Conservation (phyloP, 257 asterid species). For the Verbascum thapsus region DNA sequence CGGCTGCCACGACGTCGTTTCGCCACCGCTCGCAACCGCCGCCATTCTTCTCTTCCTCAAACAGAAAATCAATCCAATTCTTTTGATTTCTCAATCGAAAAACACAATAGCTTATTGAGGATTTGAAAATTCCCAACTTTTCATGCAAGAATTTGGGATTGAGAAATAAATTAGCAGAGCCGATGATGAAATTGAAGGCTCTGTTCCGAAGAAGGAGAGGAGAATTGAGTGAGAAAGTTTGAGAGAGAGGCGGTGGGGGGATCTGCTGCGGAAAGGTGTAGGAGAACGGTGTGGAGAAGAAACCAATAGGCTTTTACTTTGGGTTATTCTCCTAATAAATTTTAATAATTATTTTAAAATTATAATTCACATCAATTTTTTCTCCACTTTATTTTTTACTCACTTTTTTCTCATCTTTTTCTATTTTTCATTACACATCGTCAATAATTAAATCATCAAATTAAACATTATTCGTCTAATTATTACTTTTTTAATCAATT, state of each 20-base stretch:
- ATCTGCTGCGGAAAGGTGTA: constrained; percentile 19
- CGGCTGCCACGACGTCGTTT: constrained; percentile 69
- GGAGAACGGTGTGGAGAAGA: not conserved
- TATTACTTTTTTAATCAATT: too few species aligned
- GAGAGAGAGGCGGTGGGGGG: not conserved
- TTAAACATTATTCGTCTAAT: too few species aligned
- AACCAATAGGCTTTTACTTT: constrained; percentile 18
- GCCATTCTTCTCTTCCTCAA: constrained; percentile 42
- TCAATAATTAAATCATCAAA: too few species aligned
- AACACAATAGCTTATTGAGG: not conserved
- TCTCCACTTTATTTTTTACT: not conserved
- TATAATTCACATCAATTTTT: too few species aligned
- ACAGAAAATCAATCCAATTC: constrained; percentile 6
- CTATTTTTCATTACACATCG: too few species aligned
- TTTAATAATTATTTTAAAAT: too few species aligned
- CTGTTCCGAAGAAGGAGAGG: constrained; percentile 11
- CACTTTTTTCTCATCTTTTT: too few species aligned
- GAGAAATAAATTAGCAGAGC: not conserved
- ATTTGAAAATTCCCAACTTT: too few species aligned
- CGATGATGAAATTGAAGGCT: constrained; percentile 4
- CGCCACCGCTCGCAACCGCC: constrained; percentile 46
- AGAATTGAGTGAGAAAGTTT: not conserved
- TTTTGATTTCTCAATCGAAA: not conserved
- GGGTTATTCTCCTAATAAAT: not conserved
- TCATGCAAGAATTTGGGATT: too few species aligned